Evolutionary conservation across 495 filamentous ascomycete genomes (phyloP), one percentile per base, ranked within the genome.

Genomic region (Aspergillus coremiiformis): DNA sequence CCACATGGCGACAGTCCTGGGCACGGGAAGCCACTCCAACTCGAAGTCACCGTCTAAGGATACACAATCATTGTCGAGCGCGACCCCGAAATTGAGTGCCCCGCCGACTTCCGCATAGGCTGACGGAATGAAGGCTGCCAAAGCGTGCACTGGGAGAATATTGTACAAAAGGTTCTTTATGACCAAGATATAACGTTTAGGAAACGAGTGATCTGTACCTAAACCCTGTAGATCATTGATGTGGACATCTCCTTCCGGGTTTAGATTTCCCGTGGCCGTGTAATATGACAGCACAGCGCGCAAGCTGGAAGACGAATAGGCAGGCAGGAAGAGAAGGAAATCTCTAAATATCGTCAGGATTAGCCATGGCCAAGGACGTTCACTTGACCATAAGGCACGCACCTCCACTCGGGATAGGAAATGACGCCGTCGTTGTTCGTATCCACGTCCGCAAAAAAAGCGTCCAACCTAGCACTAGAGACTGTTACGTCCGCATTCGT

Each of bases 361-460:
- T 49, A 55, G 61, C 44, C 51, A 58, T 43, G 35, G 14, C 52
- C 45, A 17, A 19, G 21, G 32, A 43, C 23, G 20, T 47, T 27
- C 44, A 44, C 39, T 30, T 37, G 41, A 57, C 27, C 47, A 21
- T 33, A 32, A 19, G 43, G 32, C 29, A 35, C 82, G 63, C 85
- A 97, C 92, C 93, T 87, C 93, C 93, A 98, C 74, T 98, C 93
- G 50, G 87, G 80, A 69, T 93, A 98, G 39, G 77, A 86, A 55
- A 98, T 96, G 49, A 79, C 85, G 15, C 82, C 94, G 67, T 97
- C 92, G 50, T 84, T 78, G 66, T 98, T 92, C 62, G 78, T 80
- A 67, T 98, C 93, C 44, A 98, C 87, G 59, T 95, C 84, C 26
- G 75, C 72, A 60, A 98, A 96, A 70, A 98, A 95, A 44, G 80